Conservation (phyloP, 768 basidiomycete species). For the Russula dissimulans region DNA sequence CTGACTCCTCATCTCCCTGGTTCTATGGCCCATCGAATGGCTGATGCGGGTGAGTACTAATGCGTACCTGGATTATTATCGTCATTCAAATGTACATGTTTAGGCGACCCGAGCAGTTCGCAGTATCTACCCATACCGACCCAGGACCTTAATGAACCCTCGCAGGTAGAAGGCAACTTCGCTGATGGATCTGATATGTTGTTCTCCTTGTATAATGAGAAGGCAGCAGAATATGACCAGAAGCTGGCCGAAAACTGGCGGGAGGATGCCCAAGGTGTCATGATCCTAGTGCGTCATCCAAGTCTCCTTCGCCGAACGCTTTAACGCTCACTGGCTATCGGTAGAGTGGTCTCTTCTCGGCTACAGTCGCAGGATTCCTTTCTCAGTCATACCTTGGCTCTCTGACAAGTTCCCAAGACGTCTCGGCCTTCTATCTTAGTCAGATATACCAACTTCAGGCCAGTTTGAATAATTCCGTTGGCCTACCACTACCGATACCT, state of each 20-base stretch:
- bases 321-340: background rate
- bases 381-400: background rate
- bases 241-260: constrained; percentile 6
- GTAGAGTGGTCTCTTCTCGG: constrained; percentile 4
- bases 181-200: background rate
- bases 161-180: background rate
- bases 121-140: background rate
- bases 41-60: background rate
- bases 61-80: background rate
- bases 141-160: background rate
- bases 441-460: background rate
- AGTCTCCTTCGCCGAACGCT: background rate
- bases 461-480: background rate
- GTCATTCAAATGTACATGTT: background rate
- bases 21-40: background rate
- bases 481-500: background rate
- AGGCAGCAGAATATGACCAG: background rate
- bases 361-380: background rate
- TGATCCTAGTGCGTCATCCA: background rate
- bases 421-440: background rate
- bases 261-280: constrained; percentile 1
- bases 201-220: constrained; percentile 5
- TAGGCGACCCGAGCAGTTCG: background rate
- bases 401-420: background rate
- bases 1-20: background rate